These are phyloP conservation scores for Saturnispora diversa DNA, from an alignment of 805 yeast species.

Conservation along the genomic window DNA sequence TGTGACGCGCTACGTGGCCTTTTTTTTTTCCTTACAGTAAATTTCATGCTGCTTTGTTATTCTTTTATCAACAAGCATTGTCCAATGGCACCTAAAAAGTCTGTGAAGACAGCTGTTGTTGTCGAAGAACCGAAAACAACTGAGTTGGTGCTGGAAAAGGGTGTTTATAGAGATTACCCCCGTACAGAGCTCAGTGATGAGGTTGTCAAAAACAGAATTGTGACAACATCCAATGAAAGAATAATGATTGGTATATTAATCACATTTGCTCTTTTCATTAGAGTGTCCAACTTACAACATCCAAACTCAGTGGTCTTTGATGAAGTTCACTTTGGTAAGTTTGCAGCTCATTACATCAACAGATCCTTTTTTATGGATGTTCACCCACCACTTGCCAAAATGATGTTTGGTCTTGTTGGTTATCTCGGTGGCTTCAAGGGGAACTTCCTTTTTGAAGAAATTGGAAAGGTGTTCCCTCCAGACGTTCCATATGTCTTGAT, in stretches of 20 bases:
- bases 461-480: constrained; percentile 56
- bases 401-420: constrained; percentile 68
- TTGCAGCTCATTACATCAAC: constrained; percentile 77
- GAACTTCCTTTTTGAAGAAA: constrained; percentile 54
- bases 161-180: constrained; percentile 47
- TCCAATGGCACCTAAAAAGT: constrained; percentile 22
- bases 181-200: constrained; percentile 41
- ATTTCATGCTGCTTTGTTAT: neutral
- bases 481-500: constrained; percentile 56
- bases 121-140: constrained; percentile 24
- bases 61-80: neutral
- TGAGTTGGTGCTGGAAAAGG: constrained; percentile 42
- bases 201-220: constrained; percentile 35
- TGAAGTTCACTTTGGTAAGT: constrained; percentile 65
- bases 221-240: constrained; percentile 33
- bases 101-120: constrained; percentile 9
- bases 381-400: constrained; percentile 81
- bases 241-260: constrained; percentile 34
- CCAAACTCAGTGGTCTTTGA: constrained; percentile 93
- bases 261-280: constrained; percentile 42
- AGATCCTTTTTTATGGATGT: constrained; percentile 77
- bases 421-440: constrained; percentile 65
- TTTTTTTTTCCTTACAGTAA: neutral
- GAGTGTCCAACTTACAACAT: constrained; percentile 50
- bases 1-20: constrained; percentile 12